Base-by-base conservation (phyloP, 2,329 filamentous ascomycete genomes). In the Aspergillus vadensis region DNA sequence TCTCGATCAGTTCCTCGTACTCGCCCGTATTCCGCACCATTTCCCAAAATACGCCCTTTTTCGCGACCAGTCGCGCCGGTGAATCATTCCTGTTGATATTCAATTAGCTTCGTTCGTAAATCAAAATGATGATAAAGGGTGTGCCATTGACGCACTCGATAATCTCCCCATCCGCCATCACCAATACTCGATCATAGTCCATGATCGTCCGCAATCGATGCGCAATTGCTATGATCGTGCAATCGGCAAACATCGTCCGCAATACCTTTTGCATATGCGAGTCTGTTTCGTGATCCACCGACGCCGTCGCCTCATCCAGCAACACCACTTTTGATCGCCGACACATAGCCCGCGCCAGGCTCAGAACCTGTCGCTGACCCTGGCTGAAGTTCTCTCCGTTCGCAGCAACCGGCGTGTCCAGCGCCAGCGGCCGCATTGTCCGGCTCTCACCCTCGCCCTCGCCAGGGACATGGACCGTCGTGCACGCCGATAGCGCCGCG, bases 211-310 rank as follows among this genome's bases (percentile, higher is more conserved):
- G 84, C 1, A 88, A 75, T 1, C 86, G 80, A 70, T 89, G 86
- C n/a, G 86, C 86, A 69, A 89, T 88, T 0, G 86, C 87, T 44
- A 89, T 86, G 2, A 89, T 85, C 0, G 86, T 88, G 23, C 82
- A 77, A 25, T 80, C 79, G 10, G 77, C 72, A 48, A 86, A 78
- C 63, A 84, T 83, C 8, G 75, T 71, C 15, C 85, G 73, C 41
- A 88, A 69, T 2, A 88, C 78, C 14, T 82, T 76, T 72, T 88
- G 86, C 58, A 88, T 86, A 21, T 80, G 78, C 19, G 79, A 78
- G 0, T 86, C 86, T 1, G 86, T 88, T 58, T 77, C 80, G 50
- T 81, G 80, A 59, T 88, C 86, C 54, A 88, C 87, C 0, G 83
- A 86, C 2, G 86, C 86, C 3, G 86, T 88, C 2, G 86, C 86